phyloP scores from a whole-genome alignment of 1,139 yeast genomes.

The Blastobotrys aristatus region DNA sequence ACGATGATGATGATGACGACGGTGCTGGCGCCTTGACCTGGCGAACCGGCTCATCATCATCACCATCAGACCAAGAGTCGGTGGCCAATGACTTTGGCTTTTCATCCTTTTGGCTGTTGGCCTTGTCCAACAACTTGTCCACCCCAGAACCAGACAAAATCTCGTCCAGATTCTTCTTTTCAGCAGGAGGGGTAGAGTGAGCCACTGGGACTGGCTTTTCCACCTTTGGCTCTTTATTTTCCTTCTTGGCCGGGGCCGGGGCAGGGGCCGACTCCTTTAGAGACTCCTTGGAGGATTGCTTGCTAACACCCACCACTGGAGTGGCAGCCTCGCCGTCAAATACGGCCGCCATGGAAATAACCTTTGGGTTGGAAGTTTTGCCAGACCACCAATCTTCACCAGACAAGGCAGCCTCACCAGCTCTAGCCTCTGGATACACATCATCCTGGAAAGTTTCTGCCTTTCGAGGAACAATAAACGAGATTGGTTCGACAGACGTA shows the following conservation, averaged over 20 bases:
- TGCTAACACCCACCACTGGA: slow-evolving; percentile 1
- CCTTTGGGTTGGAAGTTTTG: slow-evolving; percentile 65
- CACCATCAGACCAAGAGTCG: slow-evolving; percentile 29
- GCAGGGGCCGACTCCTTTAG: slow-evolving; percentile 22
- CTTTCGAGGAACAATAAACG: slow-evolving; percentile 89
- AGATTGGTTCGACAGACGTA: slow-evolving; percentile 75
- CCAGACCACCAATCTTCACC: slow-evolving; percentile 81
- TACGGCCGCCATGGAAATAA: slow-evolving; percentile 67
- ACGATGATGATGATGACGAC: too few relatives aligned
- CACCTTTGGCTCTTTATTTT: not conserved
- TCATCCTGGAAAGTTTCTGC: slow-evolving; percentile 90
- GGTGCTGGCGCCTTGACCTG: slow-evolving; percentile 4
- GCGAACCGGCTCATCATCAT: slow-evolving; percentile 17
- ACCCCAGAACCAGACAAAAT: slow-evolving; percentile 45
- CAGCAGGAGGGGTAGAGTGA: slow-evolving; percentile 25
- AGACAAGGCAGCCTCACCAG: slow-evolving; percentile 67
- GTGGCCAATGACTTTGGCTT: slow-evolving; percentile 24
- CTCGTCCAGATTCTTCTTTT: slow-evolving; percentile 43
- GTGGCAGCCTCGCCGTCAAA: slow-evolving; percentile 63
- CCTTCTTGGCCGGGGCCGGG: slow-evolving; percentile 1
- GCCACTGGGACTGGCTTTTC: slow-evolving; percentile 24
- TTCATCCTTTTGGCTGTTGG: slow-evolving; percentile 40
- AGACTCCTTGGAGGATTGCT: slow-evolving; percentile 16
- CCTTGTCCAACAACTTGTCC: slow-evolving; percentile 46
- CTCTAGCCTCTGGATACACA: slow-evolving; percentile 87